phyloP scores from a whole-genome alignment of 306 rosid species.

The Cucurbita pepo region DNA sequence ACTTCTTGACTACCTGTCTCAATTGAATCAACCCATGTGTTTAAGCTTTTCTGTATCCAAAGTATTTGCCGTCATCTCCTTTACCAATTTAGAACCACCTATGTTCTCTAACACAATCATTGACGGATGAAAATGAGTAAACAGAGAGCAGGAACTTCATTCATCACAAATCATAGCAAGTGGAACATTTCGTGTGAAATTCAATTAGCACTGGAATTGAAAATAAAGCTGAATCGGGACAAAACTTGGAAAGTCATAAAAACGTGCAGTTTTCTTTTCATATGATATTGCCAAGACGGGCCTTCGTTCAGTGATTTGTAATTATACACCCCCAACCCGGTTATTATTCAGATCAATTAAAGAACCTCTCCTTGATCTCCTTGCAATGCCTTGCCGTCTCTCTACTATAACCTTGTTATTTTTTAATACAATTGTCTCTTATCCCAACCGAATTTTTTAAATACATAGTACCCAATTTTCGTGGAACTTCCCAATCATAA shows the following conservation, averaged over 20 bases:
- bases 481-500: neutral
- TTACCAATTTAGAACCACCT: conserved; percentile 21
- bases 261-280: neutral
- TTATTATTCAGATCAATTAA: neutral
- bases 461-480: neutral
- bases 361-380: neutral
- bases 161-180: neutral
- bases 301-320: neutral
- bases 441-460: neutral
- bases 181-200: neutral
- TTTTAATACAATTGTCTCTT: neutral
- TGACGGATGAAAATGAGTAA: neutral
- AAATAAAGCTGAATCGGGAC: neutral
- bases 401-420: neutral
- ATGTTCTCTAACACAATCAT: conserved; percentile 1
- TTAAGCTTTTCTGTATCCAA: conserved; percentile 26
- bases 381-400: neutral
- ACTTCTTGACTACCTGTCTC: conserved; percentile 22
- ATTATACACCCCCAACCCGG: neutral
- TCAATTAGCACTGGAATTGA: neutral
- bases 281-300: neutral
- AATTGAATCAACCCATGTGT: conserved; percentile 9
- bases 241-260: neutral
- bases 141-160: neutral
- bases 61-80: conserved; percentile 50